These are phyloP conservation scores for Phytomonas sp. DNA, from an alignment of 208 protist species.

Conservation along the genomic window DNA sequence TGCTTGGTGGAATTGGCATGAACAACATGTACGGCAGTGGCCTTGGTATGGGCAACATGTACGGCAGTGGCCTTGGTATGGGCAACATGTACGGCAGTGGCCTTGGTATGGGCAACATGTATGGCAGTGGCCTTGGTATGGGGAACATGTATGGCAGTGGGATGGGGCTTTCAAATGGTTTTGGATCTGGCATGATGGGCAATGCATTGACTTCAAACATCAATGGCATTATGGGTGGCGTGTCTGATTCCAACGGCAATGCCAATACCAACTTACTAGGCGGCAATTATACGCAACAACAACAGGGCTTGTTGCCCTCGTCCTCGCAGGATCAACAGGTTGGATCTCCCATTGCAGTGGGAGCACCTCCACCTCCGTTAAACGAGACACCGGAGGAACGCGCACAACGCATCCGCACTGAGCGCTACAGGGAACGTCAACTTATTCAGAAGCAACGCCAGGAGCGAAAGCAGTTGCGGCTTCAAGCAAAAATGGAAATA, in stretches of 20 bases:
- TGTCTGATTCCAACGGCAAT: conserved; percentile 14
- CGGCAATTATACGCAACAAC: conserved; percentile 3
- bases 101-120: conserved; percentile 11
- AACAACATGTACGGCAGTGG: conserved; percentile 33
- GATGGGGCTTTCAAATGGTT: conserved; percentile 11
- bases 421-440: conserved; percentile 55
- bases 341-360: conserved; percentile 33
- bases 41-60: conserved; percentile 30
- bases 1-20: conserved; percentile 23
- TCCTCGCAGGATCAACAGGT: conserved; percentile 16
- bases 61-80: conserved; percentile 17
- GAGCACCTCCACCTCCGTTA: conserved; percentile 23
- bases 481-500: conserved; percentile 72
- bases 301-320: conserved; percentile 12
- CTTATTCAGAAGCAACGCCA: conserved; percentile 54
- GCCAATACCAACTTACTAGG: conserved; percentile 14
- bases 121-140: conserved; percentile 1
- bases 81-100: conserved; percentile 18
- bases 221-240: conserved; percentile 13
- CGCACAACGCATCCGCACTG: conserved; percentile 40
- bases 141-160: conserved; percentile 8
- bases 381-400: conserved; percentile 56
- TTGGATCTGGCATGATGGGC: conserved; percentile 17
- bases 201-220: conserved; percentile 4
- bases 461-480: conserved; percentile 52